A percentile compares a stretch with the other conserved stretches of the same genome.
Conservation (phyloP, 306 rosid species). For the Cajanus cajan region DNA sequence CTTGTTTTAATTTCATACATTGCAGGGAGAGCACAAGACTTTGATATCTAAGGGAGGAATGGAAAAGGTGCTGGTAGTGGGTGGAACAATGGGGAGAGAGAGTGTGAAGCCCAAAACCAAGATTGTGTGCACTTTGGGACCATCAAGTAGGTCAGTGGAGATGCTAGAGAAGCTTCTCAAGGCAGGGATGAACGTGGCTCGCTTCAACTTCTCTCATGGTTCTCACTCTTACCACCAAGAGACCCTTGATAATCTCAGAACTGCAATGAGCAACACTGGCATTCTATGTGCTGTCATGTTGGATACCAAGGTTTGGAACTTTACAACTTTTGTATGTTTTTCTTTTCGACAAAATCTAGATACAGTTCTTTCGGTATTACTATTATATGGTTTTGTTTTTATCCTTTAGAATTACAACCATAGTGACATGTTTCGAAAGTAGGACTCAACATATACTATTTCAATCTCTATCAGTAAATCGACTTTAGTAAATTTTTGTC, state of each 20-base stretch:
- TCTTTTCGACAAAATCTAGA: no score
- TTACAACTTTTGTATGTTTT: background rate
- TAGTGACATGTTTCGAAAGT: no score
- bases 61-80: background rate
- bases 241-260: slow-evolving; percentile 42
- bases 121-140: slow-evolving; percentile 27
- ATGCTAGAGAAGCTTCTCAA: slow-evolving; percentile 28
- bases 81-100: background rate
- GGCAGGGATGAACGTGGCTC: slow-evolving; percentile 41
- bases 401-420: no score
- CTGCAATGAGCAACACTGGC: slow-evolving; percentile 35
- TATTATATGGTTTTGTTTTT: no score
- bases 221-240: slow-evolving; percentile 45
- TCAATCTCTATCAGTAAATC: no score
- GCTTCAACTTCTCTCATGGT: slow-evolving; percentile 51
- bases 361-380: no score
- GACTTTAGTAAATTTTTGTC: no score
- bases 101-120: background rate
- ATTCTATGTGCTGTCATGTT: slow-evolving; percentile 43
- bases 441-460: no score
- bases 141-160: slow-evolving; percentile 14
- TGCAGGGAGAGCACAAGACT: background rate
- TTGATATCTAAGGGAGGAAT: background rate
- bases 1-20: background rate
- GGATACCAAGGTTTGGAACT: background rate